Conservation (phyloP, 1,284 basidiomycete genomes). For the Trichosporon sp. region DNA sequence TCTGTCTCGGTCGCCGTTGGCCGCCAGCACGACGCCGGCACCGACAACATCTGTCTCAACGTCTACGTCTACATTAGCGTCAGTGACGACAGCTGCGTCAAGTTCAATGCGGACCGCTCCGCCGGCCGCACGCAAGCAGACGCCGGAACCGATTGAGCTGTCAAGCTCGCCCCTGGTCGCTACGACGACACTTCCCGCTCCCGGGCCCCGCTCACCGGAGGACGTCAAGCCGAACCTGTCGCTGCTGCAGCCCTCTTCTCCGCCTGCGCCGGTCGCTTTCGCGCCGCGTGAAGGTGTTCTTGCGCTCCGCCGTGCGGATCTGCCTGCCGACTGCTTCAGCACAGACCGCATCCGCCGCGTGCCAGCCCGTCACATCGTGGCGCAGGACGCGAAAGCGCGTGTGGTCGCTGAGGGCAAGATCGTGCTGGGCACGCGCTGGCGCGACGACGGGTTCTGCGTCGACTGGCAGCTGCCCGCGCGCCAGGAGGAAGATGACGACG, state of each 20-base stretch:
- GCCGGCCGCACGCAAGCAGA: neutral
- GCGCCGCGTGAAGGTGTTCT: neutral
- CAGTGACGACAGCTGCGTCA: neutral
- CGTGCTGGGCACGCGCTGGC: slow-evolving; percentile 48
- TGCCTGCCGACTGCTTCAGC: neutral
- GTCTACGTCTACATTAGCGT: neutral
- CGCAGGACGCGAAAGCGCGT: neutral
- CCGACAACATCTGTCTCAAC: neutral
- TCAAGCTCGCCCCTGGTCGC: neutral
- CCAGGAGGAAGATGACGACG: neutral
- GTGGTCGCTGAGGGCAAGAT: slow-evolving; percentile 24
- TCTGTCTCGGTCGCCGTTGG: neutral
- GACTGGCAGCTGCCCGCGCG: neutral
- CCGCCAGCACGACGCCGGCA: neutral
- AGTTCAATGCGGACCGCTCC: neutral
- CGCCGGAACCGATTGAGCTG: neutral
- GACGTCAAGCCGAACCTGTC: neutral
- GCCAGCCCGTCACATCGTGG: neutral
- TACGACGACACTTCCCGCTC: neutral
- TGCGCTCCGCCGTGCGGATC: neutral
- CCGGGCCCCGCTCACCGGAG: neutral
- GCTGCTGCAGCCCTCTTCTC: neutral
- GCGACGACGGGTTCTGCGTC: slow-evolving; percentile 23
- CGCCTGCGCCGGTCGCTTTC: neutral
- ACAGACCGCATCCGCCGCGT: neutral